These are phyloP conservation scores for Coemansia sp. DNA, from an alignment of 192 early-diverging fungal species.

Conservation along the genomic window DNA sequence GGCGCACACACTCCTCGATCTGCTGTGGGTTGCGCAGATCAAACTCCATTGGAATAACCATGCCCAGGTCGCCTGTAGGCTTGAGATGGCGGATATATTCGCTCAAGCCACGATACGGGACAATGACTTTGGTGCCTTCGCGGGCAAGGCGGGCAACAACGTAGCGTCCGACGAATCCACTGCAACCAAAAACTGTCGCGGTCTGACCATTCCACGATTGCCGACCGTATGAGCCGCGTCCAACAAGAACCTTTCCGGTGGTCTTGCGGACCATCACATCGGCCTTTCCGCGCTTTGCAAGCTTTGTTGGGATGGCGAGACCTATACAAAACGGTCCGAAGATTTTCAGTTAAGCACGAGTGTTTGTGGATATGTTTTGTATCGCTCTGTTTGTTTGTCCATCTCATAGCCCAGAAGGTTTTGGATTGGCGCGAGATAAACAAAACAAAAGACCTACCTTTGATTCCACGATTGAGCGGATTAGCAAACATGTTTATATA, in stretches of 20 bases:
- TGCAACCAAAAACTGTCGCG: slow-evolving; percentile 94
- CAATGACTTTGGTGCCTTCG: slow-evolving; percentile 87
- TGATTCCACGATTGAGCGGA: slow-evolving; percentile 31
- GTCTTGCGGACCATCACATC: slow-evolving; percentile 47
- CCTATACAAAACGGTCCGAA: slow-evolving; percentile 23
- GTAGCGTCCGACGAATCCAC: slow-evolving; percentile 95
- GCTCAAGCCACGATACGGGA: slow-evolving; percentile 84
- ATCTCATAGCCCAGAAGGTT: neutral
- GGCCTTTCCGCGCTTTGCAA: slow-evolving; percentile 54
- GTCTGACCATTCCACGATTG: slow-evolving; percentile 84
- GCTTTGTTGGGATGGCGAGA: slow-evolving; percentile 18
- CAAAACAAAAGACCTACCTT: slow-evolving; percentile 15
- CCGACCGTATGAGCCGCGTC: slow-evolving; percentile 70
- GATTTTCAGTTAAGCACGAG: neutral
- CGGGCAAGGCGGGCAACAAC: slow-evolving; percentile 90
- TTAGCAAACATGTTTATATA: slow-evolving; percentile 21
- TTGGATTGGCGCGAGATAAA: neutral
- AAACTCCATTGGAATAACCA: slow-evolving; percentile 89
- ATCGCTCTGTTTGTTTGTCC: neutral
- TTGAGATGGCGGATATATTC: slow-evolving; percentile 88
- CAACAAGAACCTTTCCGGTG: slow-evolving; percentile 56
- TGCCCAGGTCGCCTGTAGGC: slow-evolving; percentile 93
- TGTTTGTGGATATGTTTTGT: neutral
- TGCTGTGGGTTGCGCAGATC: slow-evolving; percentile 85
- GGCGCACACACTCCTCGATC: slow-evolving; percentile 81